Evolutionary conservation across 2,329 filamentous ascomycete species (phyloP), one percentile per base, ranked within the genome.

Genomic region (Dothideomycetes sp.): DNA sequence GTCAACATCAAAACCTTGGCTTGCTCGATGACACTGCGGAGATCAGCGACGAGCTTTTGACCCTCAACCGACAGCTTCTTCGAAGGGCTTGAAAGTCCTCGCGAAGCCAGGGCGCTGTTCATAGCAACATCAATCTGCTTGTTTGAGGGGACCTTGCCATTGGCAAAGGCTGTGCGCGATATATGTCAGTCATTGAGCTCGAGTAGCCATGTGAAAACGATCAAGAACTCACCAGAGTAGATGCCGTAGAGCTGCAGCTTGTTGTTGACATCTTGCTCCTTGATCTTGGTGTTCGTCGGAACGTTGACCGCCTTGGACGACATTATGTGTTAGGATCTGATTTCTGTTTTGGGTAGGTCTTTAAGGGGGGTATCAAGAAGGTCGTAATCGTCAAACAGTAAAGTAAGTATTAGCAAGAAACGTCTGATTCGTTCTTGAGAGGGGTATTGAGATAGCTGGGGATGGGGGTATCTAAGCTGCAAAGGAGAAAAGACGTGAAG

Each of bases 171-270:
- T 70, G 22, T 28, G 16, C 37, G 13, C 16, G 37, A 32, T 20
- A 40, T 30, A 33, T 39, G 47, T 51, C 44, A 51, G 49, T 39
- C 23, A 8, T 9, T 13, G 8, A 18, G 16, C 19, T 30, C 4
- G 18, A n/a, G 9, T 17, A 15, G 30, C 23, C 20, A 25, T 38
- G n/a, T 13, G 24, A 13, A 11, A 27, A n/a, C n/a, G n/a, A 33
- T 6, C 29, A 19, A 12, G n/a, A 29, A 36, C 68, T 46, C 61
- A 79, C 75, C 75, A 51, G 73, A 68, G 64, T 80, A 76, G 63
- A 96, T 95, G 56, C 89, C 91, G 57, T 93, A 98, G 25, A 96
- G 66, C 65, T 95, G 88, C 37, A 98, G 79, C 71, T 98, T 98
- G 60, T 80, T 78, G 65, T 91, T 91, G 65, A 96, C 81, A 61